These are phyloP conservation scores for Lenwebbia sp. DNA, from an alignment of 345 rosid genomes.

Conservation along the genomic window DNA sequence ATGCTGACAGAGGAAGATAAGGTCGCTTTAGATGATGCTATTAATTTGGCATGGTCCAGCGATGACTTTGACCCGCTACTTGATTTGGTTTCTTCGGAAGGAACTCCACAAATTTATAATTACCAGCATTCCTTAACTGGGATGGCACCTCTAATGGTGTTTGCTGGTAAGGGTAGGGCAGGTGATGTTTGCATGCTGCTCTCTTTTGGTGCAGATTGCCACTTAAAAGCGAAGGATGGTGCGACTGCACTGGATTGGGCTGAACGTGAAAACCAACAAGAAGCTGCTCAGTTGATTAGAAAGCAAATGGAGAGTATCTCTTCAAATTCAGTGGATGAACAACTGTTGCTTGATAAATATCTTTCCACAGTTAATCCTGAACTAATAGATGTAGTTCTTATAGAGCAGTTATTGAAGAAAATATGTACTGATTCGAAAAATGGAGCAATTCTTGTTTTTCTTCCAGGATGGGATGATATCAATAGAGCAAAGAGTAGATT, in stretches of 20 bases:
- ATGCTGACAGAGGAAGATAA: slow-evolving; percentile 56
- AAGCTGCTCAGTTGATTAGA: slow-evolving; percentile 53
- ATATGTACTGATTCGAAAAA: slow-evolving; percentile 59
- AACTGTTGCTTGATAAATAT: slow-evolving; percentile 56
- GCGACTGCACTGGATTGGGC: slow-evolving; percentile 63
- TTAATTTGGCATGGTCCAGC: slow-evolving; percentile 62
- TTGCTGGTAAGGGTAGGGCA: slow-evolving; percentile 82
- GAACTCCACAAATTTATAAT: slow-evolving; percentile 39
- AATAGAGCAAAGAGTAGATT: slow-evolving; percentile 55
- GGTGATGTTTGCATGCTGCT: slow-evolving; percentile 82
- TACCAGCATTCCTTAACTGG: slow-evolving; percentile 69
- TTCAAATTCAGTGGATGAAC: slow-evolving; percentile 28
- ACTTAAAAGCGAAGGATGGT: slow-evolving; percentile 45
- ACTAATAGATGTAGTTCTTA: slow-evolving; percentile 60
- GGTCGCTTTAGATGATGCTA: slow-evolving; percentile 73
- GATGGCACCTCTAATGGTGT: slow-evolving; percentile 77
- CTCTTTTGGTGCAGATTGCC: slow-evolving; percentile 61
- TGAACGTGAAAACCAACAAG: slow-evolving; percentile 50
- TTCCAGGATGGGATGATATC: slow-evolving; percentile 98
- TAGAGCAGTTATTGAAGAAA: slow-evolving; percentile 59
- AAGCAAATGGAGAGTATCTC: slow-evolving; percentile 27
- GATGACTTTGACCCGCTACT: slow-evolving; percentile 77
- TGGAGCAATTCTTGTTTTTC: slow-evolving; percentile 92
- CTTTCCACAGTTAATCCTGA: slow-evolving; percentile 51
- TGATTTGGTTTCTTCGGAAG: slow-evolving; percentile 59